Evolutionary conservation across 2,329 filamentous ascomycete species (phyloP), one percentile per base, ranked within the genome.

Genomic region (Cordyceps cateniannulata): DNA sequence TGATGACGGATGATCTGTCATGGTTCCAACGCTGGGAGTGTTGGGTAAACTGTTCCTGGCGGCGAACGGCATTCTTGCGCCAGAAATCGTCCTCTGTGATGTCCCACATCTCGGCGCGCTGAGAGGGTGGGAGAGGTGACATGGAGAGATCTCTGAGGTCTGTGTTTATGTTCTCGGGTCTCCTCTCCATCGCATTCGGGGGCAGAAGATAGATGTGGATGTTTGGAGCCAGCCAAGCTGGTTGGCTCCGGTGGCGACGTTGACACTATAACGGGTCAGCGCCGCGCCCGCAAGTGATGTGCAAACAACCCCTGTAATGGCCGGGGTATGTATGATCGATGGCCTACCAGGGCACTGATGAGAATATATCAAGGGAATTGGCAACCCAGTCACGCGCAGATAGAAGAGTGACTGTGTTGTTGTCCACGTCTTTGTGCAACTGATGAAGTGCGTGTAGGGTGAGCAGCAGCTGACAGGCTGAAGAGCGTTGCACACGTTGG

Each of bases 71-170:
- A 40, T 72, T 71, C 16, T 64, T 64, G 42, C 62, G 38, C 73
- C 73, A 75, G 32, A 74, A 75, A 42, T 72, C 73, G 48, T 64
- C 62, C 52, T 75, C 73, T 18, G 71, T 72, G 59, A 74, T 71
- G 32, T 70, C 65, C 73, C 73, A 75, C n/a, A 73, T 68, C 38
- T 59, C 25, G 22, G 56, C 25, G 18, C 56, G 56, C n/a, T 44
- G 47, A 9, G 35, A 32, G n/a, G 18, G 47, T 10, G 56, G n/a
- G 7, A 51, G 56, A n/a, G 35, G 22, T 6, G 56, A 51, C 24
- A 59, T 44, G 45, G 47, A 12, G 32, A 59, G 9, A 4, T 59
- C 24, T 24, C 42, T 59, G 1, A 20, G 18, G 47, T n/a, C 35
- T n/a, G 18, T 8, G 18, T 3, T n/a, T 25, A 2, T 20, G 12